Conservation (phyloP, 495 filamentous ascomycete genomes). For the Aspergillus cristatus region DNA sequence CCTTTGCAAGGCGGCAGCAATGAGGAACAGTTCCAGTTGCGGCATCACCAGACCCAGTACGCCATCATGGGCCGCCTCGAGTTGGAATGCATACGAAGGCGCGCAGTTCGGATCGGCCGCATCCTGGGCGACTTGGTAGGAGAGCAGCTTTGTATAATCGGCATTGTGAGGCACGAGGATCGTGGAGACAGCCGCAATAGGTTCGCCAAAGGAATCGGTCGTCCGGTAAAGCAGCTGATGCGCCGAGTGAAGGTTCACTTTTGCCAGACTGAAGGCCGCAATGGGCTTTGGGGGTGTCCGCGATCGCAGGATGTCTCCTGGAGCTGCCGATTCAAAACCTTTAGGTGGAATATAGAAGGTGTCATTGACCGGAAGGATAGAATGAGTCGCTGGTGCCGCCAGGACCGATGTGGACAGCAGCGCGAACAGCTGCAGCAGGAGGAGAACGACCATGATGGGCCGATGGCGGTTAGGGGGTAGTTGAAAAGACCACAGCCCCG, state of each 20-base stretch:
- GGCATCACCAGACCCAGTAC: slow-evolving; percentile 14
- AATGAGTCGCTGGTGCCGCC: not conserved
- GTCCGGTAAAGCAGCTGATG: slow-evolving; percentile 46
- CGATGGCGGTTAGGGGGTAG: no score
- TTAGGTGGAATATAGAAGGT: slow-evolving; percentile 38
- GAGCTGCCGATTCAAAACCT: slow-evolving; percentile 24
- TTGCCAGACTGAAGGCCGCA: slow-evolving; percentile 19
- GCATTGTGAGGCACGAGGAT: slow-evolving; percentile 33
- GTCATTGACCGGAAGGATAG: slow-evolving; percentile 17
- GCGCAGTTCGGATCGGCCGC: slow-evolving; percentile 23
- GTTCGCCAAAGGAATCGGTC: slow-evolving; percentile 31
- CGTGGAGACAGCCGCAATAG: slow-evolving; percentile 41
- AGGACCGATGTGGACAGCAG: not conserved
- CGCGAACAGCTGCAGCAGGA: not conserved
- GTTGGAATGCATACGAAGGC: slow-evolving; percentile 12
- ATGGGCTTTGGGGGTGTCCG: slow-evolving; percentile 19
- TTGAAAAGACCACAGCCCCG: no score
- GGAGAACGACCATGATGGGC: not conserved
- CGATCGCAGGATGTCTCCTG: slow-evolving; percentile 37
- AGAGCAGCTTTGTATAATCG: slow-evolving; percentile 25
- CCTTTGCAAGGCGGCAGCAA: slow-evolving; percentile 21
- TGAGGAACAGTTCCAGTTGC: slow-evolving; percentile 16
- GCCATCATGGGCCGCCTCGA: slow-evolving; percentile 5
- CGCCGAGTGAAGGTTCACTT: slow-evolving; percentile 25
- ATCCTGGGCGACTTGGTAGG: slow-evolving; percentile 39